These are phyloP conservation scores for Wickerhamiella spandovensis DNA, from an alignment of 805 yeast species.

Conservation along the genomic window DNA sequence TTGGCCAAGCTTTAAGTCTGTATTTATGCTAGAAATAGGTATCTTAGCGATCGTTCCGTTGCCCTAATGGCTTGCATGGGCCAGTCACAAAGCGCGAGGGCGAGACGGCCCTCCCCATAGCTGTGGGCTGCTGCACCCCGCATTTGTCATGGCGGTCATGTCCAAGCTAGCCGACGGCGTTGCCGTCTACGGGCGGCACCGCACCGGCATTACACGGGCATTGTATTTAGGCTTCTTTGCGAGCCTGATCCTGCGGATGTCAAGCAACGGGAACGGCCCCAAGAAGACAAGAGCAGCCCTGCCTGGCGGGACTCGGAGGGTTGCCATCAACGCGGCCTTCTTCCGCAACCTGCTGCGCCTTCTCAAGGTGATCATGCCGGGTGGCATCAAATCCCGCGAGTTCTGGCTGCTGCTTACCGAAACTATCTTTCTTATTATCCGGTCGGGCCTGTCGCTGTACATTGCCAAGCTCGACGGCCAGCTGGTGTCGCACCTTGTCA, in stretches of 20 bases:
- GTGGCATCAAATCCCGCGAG: constrained; percentile 21
- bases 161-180: constrained; percentile 4
- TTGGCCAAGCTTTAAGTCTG: neutral
- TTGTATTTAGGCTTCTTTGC: constrained; percentile 12
- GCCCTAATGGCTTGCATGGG: too few relatives aligned
- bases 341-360: constrained; percentile 19
- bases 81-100: too few relatives aligned
- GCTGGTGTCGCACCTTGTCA: constrained; percentile 67
- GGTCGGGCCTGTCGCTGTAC: constrained; percentile 64
- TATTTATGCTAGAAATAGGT: too few relatives aligned
- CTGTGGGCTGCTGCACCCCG: constrained; percentile 5
- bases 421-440: constrained; percentile 42
- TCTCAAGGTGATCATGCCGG: constrained; percentile 24
- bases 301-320: constrained; percentile 11
- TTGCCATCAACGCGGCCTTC: constrained; percentile 23
- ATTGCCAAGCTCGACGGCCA: constrained; percentile 81
- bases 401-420: constrained; percentile 35
- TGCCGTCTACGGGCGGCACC: constrained; percentile 9
- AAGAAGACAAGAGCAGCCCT: neutral
- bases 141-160: constrained; percentile 8
- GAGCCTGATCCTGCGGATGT: neutral
- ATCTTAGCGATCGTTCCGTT: too few relatives aligned
- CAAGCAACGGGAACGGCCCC: neutral
- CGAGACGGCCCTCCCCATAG: too few relatives aligned
- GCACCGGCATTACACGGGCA: constrained; percentile 13